Conservation (phyloP, 495 filamentous ascomycete species). For the Penicillium nucicola region DNA sequence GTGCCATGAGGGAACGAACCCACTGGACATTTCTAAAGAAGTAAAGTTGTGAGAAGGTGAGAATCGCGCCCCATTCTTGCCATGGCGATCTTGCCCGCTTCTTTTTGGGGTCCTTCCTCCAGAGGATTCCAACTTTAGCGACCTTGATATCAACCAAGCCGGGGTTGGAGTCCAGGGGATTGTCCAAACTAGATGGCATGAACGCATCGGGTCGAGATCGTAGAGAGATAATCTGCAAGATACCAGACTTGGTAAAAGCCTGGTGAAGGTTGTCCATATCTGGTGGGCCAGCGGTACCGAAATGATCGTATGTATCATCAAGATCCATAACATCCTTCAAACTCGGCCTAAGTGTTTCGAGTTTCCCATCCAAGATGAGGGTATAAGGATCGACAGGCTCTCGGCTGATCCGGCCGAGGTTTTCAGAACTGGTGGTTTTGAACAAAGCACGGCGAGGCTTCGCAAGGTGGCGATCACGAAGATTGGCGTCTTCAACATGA, state of each 20-base stretch:
- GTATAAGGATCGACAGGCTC: slow-evolving; percentile 95
- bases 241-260: slow-evolving; percentile 83
- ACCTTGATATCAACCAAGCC: slow-evolving; percentile 97
- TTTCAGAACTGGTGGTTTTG: slow-evolving; percentile 63
- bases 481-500: slow-evolving; percentile 88
- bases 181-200: slow-evolving; percentile 79
- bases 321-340: slow-evolving; percentile 88
- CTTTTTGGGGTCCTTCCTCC: slow-evolving; percentile 93
- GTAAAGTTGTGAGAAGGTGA: slow-evolving; percentile 93
- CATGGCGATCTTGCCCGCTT: slow-evolving; percentile 94
- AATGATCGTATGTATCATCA: slow-evolving; percentile 88
- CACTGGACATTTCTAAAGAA: slow-evolving; percentile 91
- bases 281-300: slow-evolving; percentile 68
- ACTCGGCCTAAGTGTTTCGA: slow-evolving; percentile 77
- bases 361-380: slow-evolving; percentile 81
- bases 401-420: slow-evolving; percentile 60
- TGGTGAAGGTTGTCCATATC: slow-evolving; percentile 77
- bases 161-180: slow-evolving; percentile 82
- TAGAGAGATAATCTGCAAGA: slow-evolving; percentile 90
- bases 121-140: slow-evolving; percentile 91
- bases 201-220: slow-evolving; percentile 93
- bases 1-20: slow-evolving; percentile 87
- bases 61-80: slow-evolving; percentile 97
- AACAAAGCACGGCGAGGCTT: slow-evolving; percentile 73
- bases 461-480: slow-evolving; percentile 70